Evolutionary conservation across 331 rosid species (phyloP).

Genomic region (Arachis monticola): DNA sequence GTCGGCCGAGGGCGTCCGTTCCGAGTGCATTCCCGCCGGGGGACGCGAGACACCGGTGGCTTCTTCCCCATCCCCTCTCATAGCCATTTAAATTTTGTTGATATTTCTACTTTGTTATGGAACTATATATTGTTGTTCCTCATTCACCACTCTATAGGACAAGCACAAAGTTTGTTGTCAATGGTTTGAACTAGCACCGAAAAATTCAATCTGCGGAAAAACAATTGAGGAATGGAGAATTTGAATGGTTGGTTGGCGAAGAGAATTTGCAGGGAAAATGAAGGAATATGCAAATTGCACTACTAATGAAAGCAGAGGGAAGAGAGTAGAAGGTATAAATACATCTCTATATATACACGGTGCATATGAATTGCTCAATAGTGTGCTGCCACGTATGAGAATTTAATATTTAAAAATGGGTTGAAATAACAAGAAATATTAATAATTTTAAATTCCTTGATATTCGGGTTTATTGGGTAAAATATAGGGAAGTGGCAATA

Average conservation of each 20-base stretch:
- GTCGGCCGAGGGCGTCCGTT: constrained; percentile 29
- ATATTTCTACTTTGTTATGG: background rate
- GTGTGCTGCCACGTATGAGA: constrained; percentile 20
- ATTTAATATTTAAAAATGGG: background rate
- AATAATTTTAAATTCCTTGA: constrained; percentile 16
- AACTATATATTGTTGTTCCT: background rate
- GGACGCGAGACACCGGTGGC: constrained; percentile 23
- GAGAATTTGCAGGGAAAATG: constrained; percentile 25
- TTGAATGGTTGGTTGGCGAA: constrained; percentile 27
- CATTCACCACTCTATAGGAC: constrained; percentile 32
- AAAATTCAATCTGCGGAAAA: background rate
- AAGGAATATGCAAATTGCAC: background rate
- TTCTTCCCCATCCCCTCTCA: background rate
- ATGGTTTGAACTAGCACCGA: constrained; percentile 16
- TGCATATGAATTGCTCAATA: background rate
- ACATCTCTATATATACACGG: constrained; percentile 22
- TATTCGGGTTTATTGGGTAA: constrained; percentile 20
- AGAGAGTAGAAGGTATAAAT: background rate
- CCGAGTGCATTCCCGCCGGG: constrained; percentile 31
- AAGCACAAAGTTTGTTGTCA: background rate
- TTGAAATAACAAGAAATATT: background rate
- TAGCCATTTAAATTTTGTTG: constrained; percentile 12
- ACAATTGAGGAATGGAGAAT: background rate
- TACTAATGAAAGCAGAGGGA: constrained; percentile 17
- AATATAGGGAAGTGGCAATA: constrained; percentile 9